Base-by-base conservation (phyloP, 2,329 filamentous ascomycete genomes). In the Clathrospora elynae region DNA sequence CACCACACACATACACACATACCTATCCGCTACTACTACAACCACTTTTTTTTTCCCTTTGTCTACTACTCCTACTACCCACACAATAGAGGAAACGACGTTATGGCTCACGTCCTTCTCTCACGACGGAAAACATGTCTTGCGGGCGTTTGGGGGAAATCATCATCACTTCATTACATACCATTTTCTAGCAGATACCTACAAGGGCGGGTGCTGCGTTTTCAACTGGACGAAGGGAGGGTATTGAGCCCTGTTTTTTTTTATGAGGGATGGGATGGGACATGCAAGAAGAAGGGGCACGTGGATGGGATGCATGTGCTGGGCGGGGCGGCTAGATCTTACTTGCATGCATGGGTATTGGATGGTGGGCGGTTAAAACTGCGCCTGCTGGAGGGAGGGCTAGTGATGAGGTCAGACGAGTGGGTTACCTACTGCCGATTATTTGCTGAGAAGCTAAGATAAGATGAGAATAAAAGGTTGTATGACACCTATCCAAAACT, bases 11-110 rank as follows among this genome's bases (percentile, higher is more conserved):
- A 29, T 36, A 18, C 29, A 34, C 23, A 45, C 18, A 19, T 40
- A 29, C 28, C 37, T 28, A 34, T 19, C 24, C 30, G 42, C 29
- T 35, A 41, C 42, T 34, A 45, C 42, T 36, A 16, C 34, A 29
- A 28, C 35, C 41, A 20, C 4, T 56, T 58, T 58, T 46, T 49
- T 50, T 61, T 51, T 61, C 51, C 51, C 50, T 65, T 49, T 62
- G 56, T 67, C 43, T 37, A 42, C 24, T 53, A 37, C 14, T 35
- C 38, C 54, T 49, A 16, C 24, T 24, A 28, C 24, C 34, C 12
- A 42, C 16, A n/a, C 37, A 46, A 46, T 42, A 32, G 32, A 42
- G 26, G 6, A 26, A 34, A 19, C 37, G 43, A 46, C 37, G 43
- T 46, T 36, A 46, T 41, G 43, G 32, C 35, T 35, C 43, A 46